Conservation (phyloP, 371 early-diverging fungal genomes). For the Mucor mucedo region DNA sequence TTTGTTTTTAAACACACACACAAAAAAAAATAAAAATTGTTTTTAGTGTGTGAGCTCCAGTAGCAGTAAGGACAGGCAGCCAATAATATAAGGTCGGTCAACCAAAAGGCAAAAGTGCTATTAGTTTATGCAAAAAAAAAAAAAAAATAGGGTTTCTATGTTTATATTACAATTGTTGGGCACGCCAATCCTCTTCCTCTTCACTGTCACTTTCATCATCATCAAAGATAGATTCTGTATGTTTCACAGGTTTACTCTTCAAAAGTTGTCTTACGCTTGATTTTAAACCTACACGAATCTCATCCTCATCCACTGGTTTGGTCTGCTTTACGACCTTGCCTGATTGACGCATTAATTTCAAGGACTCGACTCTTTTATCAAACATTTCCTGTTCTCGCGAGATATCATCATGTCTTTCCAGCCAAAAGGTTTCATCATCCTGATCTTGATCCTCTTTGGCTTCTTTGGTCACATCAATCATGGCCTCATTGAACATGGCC, state of each 20-base stretch:
- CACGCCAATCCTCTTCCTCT: conserved; percentile 42
- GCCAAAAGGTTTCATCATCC: conserved; percentile 43
- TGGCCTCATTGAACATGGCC: conserved; percentile 40
- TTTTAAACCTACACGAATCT: conserved; percentile 23
- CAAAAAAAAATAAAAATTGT: too few species aligned
- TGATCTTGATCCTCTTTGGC: conserved; percentile 32
- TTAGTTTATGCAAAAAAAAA: too few species aligned
- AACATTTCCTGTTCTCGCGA: conserved; percentile 43
- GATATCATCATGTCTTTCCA: conserved; percentile 43
- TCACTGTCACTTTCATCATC: conserved; percentile 24
- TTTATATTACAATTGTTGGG: conserved; percentile 26
- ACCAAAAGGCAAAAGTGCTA: too few species aligned
- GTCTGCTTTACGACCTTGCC: conserved; percentile 6
- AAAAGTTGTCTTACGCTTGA: conserved; percentile 31
- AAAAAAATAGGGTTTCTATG: too few species aligned
- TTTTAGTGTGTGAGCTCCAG: too few species aligned
- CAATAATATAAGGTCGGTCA: too few species aligned
- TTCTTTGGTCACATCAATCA: conserved; percentile 42
- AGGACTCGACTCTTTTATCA: conserved; percentile 42
- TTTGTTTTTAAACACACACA: too few species aligned
- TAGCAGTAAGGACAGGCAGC: too few species aligned
- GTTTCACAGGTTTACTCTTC: conserved; percentile 20
- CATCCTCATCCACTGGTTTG: conserved; percentile 19
- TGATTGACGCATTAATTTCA: conserved; percentile 37
- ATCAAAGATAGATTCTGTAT: conserved; percentile 27